phyloP scores from a whole-genome alignment of 2,329 filamentous ascomycete species.

The Aspergillus niger region DNA sequence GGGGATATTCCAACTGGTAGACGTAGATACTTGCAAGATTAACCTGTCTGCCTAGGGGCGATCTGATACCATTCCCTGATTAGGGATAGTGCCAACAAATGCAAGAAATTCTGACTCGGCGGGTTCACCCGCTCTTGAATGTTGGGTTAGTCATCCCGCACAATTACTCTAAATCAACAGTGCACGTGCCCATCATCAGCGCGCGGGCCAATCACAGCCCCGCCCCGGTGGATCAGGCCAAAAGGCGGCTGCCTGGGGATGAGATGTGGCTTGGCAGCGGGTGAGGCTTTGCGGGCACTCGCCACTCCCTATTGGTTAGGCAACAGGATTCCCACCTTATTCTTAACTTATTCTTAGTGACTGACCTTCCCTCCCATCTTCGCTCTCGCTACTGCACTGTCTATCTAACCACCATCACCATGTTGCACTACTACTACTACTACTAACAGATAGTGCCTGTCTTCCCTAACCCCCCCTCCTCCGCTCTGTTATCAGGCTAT shows the following conservation, averaged over 20 bases:
- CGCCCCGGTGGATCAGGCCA: background rate
- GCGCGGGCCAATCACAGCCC: conserved; percentile 6
- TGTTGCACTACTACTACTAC: background rate
- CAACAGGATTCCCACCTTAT: conserved; percentile 43
- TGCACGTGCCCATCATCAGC: conserved; percentile 12
- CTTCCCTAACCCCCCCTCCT: background rate
- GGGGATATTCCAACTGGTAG: no score
- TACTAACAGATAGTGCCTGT: background rate
- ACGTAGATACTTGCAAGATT: no score
- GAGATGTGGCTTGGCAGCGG: conserved; percentile 27
- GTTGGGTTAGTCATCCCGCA: conserved; percentile 10
- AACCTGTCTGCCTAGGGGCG: background rate
- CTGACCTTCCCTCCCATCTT: conserved; percentile 14
- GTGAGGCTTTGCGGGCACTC: conserved; percentile 29
- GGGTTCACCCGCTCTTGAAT: background rate
- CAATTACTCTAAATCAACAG: background rate
- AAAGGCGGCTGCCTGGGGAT: conserved; percentile 31
- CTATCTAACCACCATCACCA: background rate
- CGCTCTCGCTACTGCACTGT: conserved; percentile 11
- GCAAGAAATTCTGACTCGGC: background rate
- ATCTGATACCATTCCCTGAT: background rate
- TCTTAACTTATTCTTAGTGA: conserved; percentile 28
- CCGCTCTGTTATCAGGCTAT: background rate
- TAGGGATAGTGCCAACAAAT: background rate
- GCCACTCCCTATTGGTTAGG: conserved; percentile 44